Conservation (phyloP, 306 rosid genomes). For the Rosa lucieae region DNA sequence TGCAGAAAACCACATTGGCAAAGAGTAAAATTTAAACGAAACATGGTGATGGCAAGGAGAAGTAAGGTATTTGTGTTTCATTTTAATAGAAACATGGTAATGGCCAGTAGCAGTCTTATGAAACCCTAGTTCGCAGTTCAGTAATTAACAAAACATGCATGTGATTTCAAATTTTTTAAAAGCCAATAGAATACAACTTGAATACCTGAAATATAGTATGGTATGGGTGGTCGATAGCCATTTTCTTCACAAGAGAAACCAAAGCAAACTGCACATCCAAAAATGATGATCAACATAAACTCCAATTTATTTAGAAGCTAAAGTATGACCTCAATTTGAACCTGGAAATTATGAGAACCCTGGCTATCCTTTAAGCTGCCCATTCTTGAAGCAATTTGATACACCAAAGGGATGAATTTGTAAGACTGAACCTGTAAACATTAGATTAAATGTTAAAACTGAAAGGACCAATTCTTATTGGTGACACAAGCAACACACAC, state of each 20-base stretch:
- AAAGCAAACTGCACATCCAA: constrained; percentile 73
- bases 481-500: not conserved
- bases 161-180: constrained; percentile 13
- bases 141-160: constrained; percentile 9
- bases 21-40: not conserved
- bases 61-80: too few species aligned
- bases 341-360: constrained; percentile 82
- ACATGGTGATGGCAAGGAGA: too few species aligned
- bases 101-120: not conserved
- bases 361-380: constrained; percentile 79
- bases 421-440: constrained; percentile 79
- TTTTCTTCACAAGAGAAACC: constrained; percentile 92
- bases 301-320: not conserved
- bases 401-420: constrained; percentile 81
- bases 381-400: constrained; percentile 98
- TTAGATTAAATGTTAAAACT: constrained; percentile 1
- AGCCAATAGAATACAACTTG: constrained; percentile 9
- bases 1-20: constrained; percentile 2
- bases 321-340: constrained; percentile 30
- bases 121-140: not conserved
- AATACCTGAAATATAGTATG: constrained; percentile 93
- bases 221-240: constrained; percentile 93
- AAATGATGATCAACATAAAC: constrained; percentile 16
- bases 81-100: not conserved
- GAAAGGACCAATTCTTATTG: not conserved